Evolutionary conservation across 306 rosid genomes (phyloP).

Genomic region (Acacia melanoxylon): DNA sequence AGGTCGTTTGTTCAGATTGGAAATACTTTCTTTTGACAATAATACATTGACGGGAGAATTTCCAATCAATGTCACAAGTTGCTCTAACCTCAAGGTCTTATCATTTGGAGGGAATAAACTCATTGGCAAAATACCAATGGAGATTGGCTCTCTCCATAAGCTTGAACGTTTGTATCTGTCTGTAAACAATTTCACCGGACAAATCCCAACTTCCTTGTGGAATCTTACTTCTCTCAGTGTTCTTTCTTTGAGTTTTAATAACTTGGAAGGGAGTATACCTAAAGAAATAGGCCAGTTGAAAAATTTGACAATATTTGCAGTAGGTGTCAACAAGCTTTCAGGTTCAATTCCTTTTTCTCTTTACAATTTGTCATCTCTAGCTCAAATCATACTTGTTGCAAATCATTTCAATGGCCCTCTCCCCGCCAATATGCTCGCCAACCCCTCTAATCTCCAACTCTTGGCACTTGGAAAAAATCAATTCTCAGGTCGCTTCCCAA

Average conservation of each 20-base stretch:
- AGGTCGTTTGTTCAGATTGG: not conserved
- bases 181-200: not conserved
- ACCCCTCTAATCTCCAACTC: not conserved
- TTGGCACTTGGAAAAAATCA: not conserved
- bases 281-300: not conserved
- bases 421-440: not conserved
- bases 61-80: not conserved
- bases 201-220: not conserved
- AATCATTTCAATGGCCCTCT: constrained; percentile 7
- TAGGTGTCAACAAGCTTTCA: not conserved
- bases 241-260: not conserved
- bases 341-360: not conserved
- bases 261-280: not conserved
- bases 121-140: not conserved
- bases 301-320: not conserved
- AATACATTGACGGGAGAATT: not conserved
- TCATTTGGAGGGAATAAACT: not conserved
- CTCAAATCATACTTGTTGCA: rapidly evolving
- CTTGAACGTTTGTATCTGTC: not conserved
- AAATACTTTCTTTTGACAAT: not conserved
- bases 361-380: not conserved
- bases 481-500: constrained; percentile 14
- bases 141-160: not conserved
- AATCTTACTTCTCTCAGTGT: not conserved
- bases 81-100: not conserved